phyloP scores from a whole-genome alignment of 306 rosid genomes.

The Ceratonia siliqua region DNA sequence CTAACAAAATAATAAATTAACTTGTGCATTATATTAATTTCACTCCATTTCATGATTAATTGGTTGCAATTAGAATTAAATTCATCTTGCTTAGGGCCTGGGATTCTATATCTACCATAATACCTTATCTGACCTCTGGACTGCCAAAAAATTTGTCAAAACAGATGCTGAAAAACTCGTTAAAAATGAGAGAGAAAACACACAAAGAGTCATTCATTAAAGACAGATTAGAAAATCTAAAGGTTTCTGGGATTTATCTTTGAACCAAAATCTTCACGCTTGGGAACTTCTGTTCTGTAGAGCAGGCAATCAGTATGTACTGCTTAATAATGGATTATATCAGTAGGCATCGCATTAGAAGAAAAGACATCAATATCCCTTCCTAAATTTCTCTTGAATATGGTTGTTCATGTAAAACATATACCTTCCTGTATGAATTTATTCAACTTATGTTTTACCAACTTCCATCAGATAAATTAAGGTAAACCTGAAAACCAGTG shows the following conservation, averaged over 20 bases:
- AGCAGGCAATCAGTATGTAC: not conserved
- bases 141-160: no score
- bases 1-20: not conserved
- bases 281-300: not conserved
- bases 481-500: not conserved
- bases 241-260: not conserved
- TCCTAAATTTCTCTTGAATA: not conserved
- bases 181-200: not conserved
- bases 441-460: not conserved
- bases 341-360: not conserved
- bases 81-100: not conserved
- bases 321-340: not conserved
- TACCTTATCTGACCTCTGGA: not conserved
- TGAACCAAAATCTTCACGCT: not conserved
- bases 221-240: not conserved
- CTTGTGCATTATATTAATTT: not conserved
- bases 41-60: slow-evolving; percentile 1
- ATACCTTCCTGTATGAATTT: not conserved
- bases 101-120: not conserved
- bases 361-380: not conserved
- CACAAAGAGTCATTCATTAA: not conserved
- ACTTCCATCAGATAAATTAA: not conserved
- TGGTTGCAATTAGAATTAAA: not conserved
- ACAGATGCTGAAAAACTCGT: no score
- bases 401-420: not conserved